Conservation (phyloP, 2,329 filamentous ascomycete genomes). For the Remersonia thermophila region DNA sequence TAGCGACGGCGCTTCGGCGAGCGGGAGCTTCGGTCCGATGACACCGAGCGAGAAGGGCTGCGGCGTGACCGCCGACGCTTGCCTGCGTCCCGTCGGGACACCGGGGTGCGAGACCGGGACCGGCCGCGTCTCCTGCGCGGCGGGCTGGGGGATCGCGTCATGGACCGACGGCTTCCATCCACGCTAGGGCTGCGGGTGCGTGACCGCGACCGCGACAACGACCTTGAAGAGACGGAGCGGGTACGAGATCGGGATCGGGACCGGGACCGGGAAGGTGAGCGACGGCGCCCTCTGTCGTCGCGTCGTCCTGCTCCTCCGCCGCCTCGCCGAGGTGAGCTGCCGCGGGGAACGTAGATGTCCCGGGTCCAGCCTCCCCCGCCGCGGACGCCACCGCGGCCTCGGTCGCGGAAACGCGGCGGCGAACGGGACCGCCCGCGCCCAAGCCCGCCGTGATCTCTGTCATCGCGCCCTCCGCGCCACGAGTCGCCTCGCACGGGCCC, state of each 20-base stretch:
- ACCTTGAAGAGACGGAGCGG: constrained; percentile 10
- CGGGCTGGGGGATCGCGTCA: constrained; percentile 21
- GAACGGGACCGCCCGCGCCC: constrained; percentile 38
- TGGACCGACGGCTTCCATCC: constrained; percentile 7
- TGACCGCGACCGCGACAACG: constrained; percentile 6
- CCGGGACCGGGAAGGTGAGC: constrained; percentile 14
- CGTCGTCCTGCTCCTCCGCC: constrained; percentile 26
- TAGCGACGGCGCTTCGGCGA: constrained; percentile 38
- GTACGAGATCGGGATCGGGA: constrained; percentile 27
- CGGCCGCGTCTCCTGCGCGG: constrained; percentile 24
- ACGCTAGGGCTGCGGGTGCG: constrained; percentile 8
- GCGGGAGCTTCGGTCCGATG: constrained; percentile 27
- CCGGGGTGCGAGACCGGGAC: constrained; percentile 18
- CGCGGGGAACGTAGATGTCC: constrained; percentile 42
- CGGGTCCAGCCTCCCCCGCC: constrained; percentile 20
- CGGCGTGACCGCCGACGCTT: constrained; percentile 29
- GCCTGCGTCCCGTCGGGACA: constrained; percentile 20
- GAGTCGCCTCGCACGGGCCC: constrained; percentile 30
- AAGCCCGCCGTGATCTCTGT: constrained; percentile 36
- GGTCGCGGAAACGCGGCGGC: constrained; percentile 30
- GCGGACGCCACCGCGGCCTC: constrained; percentile 20
- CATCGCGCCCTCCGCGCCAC: constrained; percentile 40
- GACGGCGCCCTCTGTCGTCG: constrained; percentile 28
- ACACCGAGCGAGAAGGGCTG: constrained; percentile 20
- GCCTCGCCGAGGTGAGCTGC: constrained; percentile 25